Percentiles rank a stretch among this genome's conserved stretches.
Conservation (phyloP, 2,329 filamentous ascomycete species). For the Phialemoniopsis sp. region DNA sequence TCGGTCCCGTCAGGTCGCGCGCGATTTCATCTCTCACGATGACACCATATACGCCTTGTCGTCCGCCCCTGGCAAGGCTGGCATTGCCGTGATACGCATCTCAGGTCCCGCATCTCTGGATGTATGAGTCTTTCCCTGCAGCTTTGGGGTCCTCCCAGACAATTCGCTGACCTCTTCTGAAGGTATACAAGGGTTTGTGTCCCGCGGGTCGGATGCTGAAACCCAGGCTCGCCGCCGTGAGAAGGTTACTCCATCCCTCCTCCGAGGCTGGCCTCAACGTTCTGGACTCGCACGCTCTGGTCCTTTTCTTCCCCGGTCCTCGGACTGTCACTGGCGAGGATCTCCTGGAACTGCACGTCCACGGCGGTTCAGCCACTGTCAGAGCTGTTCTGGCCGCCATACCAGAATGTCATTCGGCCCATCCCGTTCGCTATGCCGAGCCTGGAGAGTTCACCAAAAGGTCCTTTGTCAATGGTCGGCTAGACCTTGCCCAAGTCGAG, state of each 20-base stretch:
- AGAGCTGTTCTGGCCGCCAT: conserved; percentile 82
- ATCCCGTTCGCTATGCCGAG: conserved; percentile 76
- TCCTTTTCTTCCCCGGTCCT: conserved; percentile 79
- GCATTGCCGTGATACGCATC: conserved; percentile 84
- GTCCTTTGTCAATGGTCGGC: conserved; percentile 80
- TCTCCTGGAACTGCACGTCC: conserved; percentile 88
- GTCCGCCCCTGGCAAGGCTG: conserved; percentile 78
- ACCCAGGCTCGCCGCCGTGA: conserved; percentile 62
- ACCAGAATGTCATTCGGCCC: conserved; percentile 36
- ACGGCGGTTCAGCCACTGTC: conserved; percentile 85
- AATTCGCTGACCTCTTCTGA: not conserved
- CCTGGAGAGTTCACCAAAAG: conserved; percentile 93
- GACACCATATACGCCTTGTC: conserved; percentile 91
- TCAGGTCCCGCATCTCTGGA: conserved; percentile 74
- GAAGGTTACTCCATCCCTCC: conserved; percentile 49
- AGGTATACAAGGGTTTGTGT: conserved; percentile 50
- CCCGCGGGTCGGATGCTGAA: conserved; percentile 38
- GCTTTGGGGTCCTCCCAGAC: conserved; percentile 9
- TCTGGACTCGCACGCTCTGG: conserved; percentile 71
- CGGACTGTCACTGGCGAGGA: conserved; percentile 89
- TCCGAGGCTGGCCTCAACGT: conserved; percentile 40
- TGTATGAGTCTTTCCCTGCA: conserved; percentile 35
- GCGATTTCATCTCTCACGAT: conserved; percentile 11
- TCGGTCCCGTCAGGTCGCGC: no score
- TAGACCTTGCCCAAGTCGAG: conserved; percentile 83